A percentile compares a stretch with the other conserved stretches of the same genome.
Conservation (phyloP, 106 monocot genomes). For the Allium sativum region DNA sequence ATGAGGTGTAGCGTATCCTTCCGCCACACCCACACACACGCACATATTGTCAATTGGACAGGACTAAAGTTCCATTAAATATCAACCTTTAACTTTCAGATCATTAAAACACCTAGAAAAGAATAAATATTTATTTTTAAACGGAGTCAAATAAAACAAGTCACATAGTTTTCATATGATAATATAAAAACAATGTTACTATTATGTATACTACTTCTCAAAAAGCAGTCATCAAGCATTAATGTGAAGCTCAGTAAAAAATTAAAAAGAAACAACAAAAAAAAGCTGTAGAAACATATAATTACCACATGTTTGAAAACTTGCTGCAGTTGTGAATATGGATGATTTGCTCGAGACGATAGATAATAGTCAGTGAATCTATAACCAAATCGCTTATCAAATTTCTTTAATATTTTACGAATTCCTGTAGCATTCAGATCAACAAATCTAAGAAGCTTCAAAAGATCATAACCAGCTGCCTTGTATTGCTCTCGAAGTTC, state of each 20-base stretch:
- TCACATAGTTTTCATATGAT: too few species aligned
- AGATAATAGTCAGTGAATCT: slow-evolving; percentile 93
- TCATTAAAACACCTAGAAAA: neutral
- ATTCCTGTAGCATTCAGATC: slow-evolving; percentile 88
- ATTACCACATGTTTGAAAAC: slow-evolving; percentile 99
- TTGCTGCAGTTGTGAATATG: slow-evolving; percentile 93
- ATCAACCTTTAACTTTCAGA: too few species aligned
- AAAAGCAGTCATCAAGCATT: too few species aligned
- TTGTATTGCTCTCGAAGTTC: slow-evolving; percentile 64
- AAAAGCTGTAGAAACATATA: neutral
- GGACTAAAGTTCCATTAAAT: too few species aligned
- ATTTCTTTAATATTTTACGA: slow-evolving; percentile 93
- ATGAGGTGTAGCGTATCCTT: too few species aligned
- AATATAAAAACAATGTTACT: too few species aligned
- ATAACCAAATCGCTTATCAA: slow-evolving; percentile 85
- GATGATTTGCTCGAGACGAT: slow-evolving; percentile 77
- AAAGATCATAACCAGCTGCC: slow-evolving; percentile 53
- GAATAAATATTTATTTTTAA: neutral
- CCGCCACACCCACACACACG: too few species aligned
- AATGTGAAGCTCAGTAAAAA: too few species aligned
- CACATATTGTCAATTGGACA: too few species aligned
- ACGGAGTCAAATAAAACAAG: too few species aligned
- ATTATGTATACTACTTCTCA: too few species aligned
- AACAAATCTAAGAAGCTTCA: slow-evolving; percentile 87
- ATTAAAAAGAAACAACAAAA: too few species aligned